Evolutionary conservation across 768 basidiomycete species (phyloP), one percentile per base, ranked within the genome.

Genomic region (Mycena pura): DNA sequence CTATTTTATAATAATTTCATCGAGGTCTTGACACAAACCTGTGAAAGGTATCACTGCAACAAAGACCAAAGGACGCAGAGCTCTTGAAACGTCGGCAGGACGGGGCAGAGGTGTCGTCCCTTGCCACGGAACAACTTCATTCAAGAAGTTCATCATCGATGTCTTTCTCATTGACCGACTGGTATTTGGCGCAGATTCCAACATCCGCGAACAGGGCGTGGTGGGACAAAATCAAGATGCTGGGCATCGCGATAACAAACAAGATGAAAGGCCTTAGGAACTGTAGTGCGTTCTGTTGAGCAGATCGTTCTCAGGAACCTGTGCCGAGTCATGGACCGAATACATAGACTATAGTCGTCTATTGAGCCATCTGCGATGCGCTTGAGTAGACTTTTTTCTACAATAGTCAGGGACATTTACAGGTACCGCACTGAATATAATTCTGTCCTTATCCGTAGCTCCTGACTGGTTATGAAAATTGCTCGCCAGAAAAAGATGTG

Each of bases 141-240:
- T 53, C 56, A 21, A 47, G 39, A 32, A 22, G 36, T 22, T 31
- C 38, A 32, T 63, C 56, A 25, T 47, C 44, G 17, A 43, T 54
- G 3, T 62, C 47, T 49, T 40, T 39, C 28, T 36, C 54, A 11
- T 46, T 51, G n/a, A 31, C 61, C 44, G 62, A 48, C 36, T 63
- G 62, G 56, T 50, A n/a, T n/a, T n/a, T n/a, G n/a, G n/a, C n/a
- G n/a, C n/a, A n/a, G n/a, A n/a, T n/a, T n/a, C 44, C 22, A 28
- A 27, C n/a, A 6, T 29, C 51, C 47, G 29, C 55, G 50, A 44
- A 11, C 21, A 50, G n/a, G 48, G 14, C 22, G 27, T 59, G 60
- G 64, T 50, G 64, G 60, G 41, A 62, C 14, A 62, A 39, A 43
- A 24, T 62, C 22, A 50, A 53, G 56, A 43, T 36, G 44, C n/a